Evolutionary conservation across 495 filamentous ascomycete species (phyloP).

Genomic region (Talaromyces stipitatus): DNA sequence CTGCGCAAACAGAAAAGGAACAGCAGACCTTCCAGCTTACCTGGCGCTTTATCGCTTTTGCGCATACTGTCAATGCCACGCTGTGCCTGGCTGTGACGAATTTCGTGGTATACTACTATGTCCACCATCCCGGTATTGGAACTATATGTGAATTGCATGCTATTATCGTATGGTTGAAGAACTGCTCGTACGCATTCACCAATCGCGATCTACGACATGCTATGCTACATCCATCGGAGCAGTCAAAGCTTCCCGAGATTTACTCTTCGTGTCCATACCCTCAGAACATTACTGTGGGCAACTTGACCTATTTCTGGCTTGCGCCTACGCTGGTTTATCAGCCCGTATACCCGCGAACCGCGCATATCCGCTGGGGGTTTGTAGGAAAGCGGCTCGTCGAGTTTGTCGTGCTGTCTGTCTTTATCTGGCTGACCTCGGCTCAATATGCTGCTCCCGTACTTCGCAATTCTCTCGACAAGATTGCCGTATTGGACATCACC

Average conservation of each 20-base stretch:
- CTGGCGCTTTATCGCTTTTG: conserved; percentile 69
- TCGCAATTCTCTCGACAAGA: conserved; percentile 78
- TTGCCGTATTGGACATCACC: conserved; percentile 69
- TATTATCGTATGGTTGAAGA: conserved; percentile 93
- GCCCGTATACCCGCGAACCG: conserved; percentile 82
- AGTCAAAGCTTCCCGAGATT: conserved; percentile 62
- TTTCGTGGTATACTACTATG: conserved; percentile 75
- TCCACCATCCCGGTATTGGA: conserved; percentile 90
- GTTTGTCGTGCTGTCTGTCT: conserved; percentile 62
- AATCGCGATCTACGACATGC: conserved; percentile 92
- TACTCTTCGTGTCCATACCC: conserved; percentile 86
- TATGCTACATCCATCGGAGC: conserved; percentile 56
- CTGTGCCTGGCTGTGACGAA: conserved; percentile 76
- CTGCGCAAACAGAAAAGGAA: conserved; percentile 44
- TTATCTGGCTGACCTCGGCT: conserved; percentile 88
- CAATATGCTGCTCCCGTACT: conserved; percentile 91
- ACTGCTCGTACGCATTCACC: conserved; percentile 89
- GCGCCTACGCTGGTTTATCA: conserved; percentile 96
- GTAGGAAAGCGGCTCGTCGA: conserved; percentile 76
- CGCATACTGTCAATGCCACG: conserved; percentile 76
- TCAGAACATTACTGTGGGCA: conserved; percentile 75
- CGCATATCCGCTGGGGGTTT: conserved; percentile 74
- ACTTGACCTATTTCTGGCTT: conserved; percentile 93
- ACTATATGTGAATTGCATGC: conserved; percentile 86
- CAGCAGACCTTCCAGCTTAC: conserved; percentile 52